Base-by-base conservation (phyloP, 768 basidiomycete genomes). In the Trichaptum fuscoviolaceum region DNA sequence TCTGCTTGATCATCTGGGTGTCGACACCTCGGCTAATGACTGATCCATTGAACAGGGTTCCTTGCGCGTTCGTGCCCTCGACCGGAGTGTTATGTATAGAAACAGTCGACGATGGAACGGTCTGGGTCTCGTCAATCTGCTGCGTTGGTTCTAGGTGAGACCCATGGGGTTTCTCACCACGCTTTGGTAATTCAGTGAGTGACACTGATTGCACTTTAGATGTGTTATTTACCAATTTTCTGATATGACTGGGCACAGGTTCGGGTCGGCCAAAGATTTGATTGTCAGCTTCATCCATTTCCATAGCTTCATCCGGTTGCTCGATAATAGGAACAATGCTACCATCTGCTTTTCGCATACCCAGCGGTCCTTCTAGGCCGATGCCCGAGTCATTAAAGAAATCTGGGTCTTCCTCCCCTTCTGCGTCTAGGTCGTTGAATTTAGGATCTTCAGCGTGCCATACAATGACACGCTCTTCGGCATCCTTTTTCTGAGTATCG, bases 401-500 rank as follows among this genome's bases (percentile, higher is more conserved):
- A 42, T 84, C 84, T 0, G 80, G 78, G 69, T 87, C 86, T 26
- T 83, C 83, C 63, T 90, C 88, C 9, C 85, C 85, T 12, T 85
- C 82, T 7, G 85, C 87, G 72, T 91, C 89, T 17, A 72, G 70
- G 64, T 87, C 87, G 23, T 66, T 60, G 20, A 75, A 70, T 2
- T 77, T 74, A 26, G 62, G 27, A 24, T 79, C 80, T 52, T 87
- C 85, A 15, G 82, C 83, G 66, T 84, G 81, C 91, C 91, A 94
- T 9, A 87, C 84, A 26, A 92, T 75, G 61, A 82, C 85, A 66
- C 92, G 83, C 12, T 78, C 74, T 34, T 80, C 72, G 1, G 91
- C 90, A 67, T 93, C 92, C 68, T 80, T 77, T 64, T 76, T 77
- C 72, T 92, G 91, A 34, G 82, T 78, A 67, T 88, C 84, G 1